Evolutionary conservation across 495 filamentous ascomycete species (phyloP).

Genomic region (Tuber microsphaerosporum): DNA sequence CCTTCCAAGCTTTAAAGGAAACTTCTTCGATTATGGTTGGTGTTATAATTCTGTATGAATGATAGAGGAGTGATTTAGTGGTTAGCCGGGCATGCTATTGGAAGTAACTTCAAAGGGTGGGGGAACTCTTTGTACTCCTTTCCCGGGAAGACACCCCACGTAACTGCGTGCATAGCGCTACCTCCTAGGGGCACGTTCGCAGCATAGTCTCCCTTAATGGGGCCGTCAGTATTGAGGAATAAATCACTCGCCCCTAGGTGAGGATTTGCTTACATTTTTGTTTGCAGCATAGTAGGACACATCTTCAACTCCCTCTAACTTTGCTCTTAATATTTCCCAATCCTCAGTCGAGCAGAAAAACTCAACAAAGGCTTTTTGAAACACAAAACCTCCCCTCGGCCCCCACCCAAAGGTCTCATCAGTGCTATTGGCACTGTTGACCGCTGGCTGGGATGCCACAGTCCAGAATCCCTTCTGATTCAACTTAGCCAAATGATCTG

Average conservation of each 20-base stretch:
- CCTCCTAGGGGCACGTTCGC: slow-evolving; percentile 40
- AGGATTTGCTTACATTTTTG: slow-evolving; percentile 30
- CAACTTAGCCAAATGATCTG: slow-evolving; percentile 61
- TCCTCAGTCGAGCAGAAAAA: slow-evolving; percentile 72
- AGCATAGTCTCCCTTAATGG: slow-evolving; percentile 32
- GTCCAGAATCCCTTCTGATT: slow-evolving; percentile 91
- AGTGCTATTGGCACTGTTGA: slow-evolving; percentile 69
- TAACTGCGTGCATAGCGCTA: slow-evolving; percentile 78
- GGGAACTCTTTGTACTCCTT: slow-evolving; percentile 55
- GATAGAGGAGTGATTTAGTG: neutral
- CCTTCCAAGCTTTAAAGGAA: slow-evolving; percentile 83
- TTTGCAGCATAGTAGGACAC: slow-evolving; percentile 85
- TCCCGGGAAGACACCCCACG: slow-evolving; percentile 91
- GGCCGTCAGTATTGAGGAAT: neutral
- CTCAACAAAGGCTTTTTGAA: slow-evolving; percentile 97
- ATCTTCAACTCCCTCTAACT: slow-evolving; percentile 54
- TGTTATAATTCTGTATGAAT: slow-evolving; percentile 59
- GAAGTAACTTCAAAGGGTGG: slow-evolving; percentile 8
- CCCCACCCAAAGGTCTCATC: slow-evolving; percentile 91
- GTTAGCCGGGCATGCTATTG: slow-evolving; percentile 12
- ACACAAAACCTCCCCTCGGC: slow-evolving; percentile 84
- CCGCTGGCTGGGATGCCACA: slow-evolving; percentile 89
- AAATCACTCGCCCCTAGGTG: neutral
- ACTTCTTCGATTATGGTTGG: slow-evolving; percentile 97
- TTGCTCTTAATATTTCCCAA: slow-evolving; percentile 58